Percentiles rank a stretch among this genome's conserved stretches.
Conservation (phyloP, 2,329 filamentous ascomycete genomes). For the Xylariaceae sp. region DNA sequence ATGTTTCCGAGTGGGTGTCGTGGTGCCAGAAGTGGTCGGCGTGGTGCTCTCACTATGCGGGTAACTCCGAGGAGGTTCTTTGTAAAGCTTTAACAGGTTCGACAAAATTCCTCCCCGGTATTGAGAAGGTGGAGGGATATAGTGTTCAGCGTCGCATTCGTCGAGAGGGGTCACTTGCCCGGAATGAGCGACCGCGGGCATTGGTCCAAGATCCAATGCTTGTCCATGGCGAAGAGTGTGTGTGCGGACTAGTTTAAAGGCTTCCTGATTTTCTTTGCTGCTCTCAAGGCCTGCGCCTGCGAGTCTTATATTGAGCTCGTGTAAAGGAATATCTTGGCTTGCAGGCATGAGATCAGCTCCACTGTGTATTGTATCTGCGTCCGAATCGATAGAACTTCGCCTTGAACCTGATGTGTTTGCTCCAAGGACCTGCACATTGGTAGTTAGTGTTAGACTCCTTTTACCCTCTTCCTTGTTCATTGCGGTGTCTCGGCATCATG, state of each 20-base stretch:
- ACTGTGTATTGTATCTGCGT: constrained; percentile 29
- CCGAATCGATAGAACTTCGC: constrained; percentile 38
- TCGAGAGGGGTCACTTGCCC: constrained; percentile 31
- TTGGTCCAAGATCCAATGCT: constrained; percentile 11
- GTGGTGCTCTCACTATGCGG: constrained; percentile 30
- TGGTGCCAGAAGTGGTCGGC: constrained; percentile 38
- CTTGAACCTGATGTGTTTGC: constrained; percentile 30
- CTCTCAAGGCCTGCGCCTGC: constrained; percentile 5
- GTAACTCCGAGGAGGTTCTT: constrained; percentile 31
- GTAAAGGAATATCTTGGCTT: constrained; percentile 33
- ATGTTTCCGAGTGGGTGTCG: constrained; percentile 40
- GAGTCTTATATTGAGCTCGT: constrained; percentile 26
- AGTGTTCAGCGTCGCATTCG: constrained; percentile 40
- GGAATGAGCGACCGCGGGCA: constrained; percentile 17
- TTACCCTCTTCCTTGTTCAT: too few species aligned
- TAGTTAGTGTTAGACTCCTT: too few species aligned
- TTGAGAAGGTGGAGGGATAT: constrained; percentile 39
- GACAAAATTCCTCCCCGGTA: constrained; percentile 46
- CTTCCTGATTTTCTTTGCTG: constrained; percentile 31
- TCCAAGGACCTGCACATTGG: background rate
- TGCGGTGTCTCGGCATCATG: too few species aligned
- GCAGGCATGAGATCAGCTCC: constrained; percentile 24
- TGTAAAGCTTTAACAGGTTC: constrained; percentile 47
- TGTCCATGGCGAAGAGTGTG: constrained; percentile 34
- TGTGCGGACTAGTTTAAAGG: constrained; percentile 42